A percentile compares a stretch with the other conserved stretches of the same genome.
Conservation (phyloP, 352 stramenopile genomes). For the Phytophthora tubulina region DNA sequence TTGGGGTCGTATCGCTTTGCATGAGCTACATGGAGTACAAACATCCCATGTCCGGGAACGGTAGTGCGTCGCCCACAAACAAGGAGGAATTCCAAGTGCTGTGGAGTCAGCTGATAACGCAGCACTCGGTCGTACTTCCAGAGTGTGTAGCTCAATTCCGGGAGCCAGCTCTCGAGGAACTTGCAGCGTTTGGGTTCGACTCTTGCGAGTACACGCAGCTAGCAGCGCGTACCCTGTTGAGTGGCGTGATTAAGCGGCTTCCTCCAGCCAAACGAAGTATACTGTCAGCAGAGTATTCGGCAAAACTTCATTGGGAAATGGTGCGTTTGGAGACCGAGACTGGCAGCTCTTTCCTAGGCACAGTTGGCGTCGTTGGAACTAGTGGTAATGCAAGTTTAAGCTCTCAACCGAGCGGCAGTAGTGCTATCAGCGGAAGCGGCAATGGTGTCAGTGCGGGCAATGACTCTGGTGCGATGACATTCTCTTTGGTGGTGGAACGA, state of each 20-base stretch:
- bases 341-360: constrained; percentile 43
- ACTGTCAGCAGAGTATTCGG: constrained; percentile 77
- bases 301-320: constrained; percentile 85
- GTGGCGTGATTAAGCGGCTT: constrained; percentile 82
- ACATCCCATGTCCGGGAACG: constrained; percentile 46
- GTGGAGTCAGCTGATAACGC: constrained; percentile 89
- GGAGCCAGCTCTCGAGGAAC: constrained; percentile 76
- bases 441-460: constrained; percentile 8
- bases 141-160: constrained; percentile 75
- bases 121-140: constrained; percentile 83
- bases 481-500: constrained; percentile 59
- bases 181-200: constrained; percentile 83
- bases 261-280: constrained; percentile 49
- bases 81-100: constrained; percentile 88
- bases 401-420: constrained; percentile 27
- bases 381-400: constrained; percentile 22
- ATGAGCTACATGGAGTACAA: constrained; percentile 90
- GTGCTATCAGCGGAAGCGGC: constrained; percentile 46
- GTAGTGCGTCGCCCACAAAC: constrained; percentile 44
- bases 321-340: constrained; percentile 75
- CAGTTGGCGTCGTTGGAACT: constrained; percentile 26
- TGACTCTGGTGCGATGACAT: constrained; percentile 32
- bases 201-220: constrained; percentile 81
- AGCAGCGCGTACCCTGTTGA: constrained; percentile 73
- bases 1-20: constrained; percentile 78